A percentile compares a stretch with the other conserved stretches of the same genome.
Evolutionary conservation across 139 green algal genomes (phyloP).

Genomic region (Chlamydomonas sphaeroides): DNA sequence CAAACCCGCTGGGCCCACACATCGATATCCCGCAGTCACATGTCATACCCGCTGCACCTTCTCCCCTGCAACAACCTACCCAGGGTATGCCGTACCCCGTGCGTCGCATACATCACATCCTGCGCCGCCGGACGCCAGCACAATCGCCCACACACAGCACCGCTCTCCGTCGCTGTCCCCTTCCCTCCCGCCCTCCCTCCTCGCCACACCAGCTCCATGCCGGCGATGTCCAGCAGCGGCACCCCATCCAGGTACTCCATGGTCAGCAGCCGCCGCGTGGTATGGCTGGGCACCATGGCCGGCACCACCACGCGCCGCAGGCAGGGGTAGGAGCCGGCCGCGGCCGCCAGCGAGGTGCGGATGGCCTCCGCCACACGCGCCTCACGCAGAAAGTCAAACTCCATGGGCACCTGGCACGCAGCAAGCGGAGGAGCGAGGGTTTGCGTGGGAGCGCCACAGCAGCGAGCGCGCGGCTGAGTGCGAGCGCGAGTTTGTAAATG

Average conservation of each 20-base stretch:
- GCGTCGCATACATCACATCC: no score
- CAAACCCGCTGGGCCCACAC: no score
- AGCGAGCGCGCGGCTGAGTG: no score
- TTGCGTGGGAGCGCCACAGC: background rate
- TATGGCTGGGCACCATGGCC: background rate
- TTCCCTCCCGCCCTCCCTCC: background rate
- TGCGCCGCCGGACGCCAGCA: no score
- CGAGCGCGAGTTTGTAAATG: no score
- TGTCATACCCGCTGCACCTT: no score
- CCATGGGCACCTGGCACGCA: slow-evolving; percentile 51
- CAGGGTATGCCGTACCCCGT: no score
- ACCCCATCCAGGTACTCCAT: slow-evolving; percentile 52
- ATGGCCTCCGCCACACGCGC: slow-evolving; percentile 21
- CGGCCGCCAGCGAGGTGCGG: background rate
- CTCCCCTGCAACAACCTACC: no score
- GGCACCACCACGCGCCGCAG: slow-evolving; percentile 19
- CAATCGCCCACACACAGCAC: no score
- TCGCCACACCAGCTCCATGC: slow-evolving; percentile 30
- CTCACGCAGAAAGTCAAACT: slow-evolving; percentile 64
- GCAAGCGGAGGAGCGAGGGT: no score
- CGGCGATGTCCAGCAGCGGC: slow-evolving; percentile 51
- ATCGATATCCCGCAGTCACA: no score
- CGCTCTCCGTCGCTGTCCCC: no score
- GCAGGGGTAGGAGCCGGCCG: background rate
- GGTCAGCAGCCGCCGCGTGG: slow-evolving; percentile 20